Evolutionary conservation across 352 stramenopile species (phyloP), one percentile per base, ranked within the genome.

Genomic region (Pythium chondricola): DNA sequence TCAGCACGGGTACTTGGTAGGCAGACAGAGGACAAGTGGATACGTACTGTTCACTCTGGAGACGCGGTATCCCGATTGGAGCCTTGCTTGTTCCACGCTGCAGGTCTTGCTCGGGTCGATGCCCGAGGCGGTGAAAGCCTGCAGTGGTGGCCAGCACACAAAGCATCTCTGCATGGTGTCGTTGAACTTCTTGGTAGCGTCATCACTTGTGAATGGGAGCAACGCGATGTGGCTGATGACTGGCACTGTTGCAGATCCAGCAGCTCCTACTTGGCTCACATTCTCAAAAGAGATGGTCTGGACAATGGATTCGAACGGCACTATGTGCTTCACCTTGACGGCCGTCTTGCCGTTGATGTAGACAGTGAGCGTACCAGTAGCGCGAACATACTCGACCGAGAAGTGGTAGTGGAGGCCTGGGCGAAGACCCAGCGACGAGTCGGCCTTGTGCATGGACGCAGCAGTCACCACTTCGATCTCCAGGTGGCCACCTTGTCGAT

Each of bases 41-140:
- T 11, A 72, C 79, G 32, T 78, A 92, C 81, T 63, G 45, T 69
- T 54, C 0, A 89, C 52, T 39, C 48, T 55, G 5, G 69, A 46
- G 31, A 89, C 67, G 21, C 71, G 67, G 61, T 74, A 88, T 3
- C 63, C 65, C 8, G 65, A 75, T 43, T 86, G 62, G 3, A 58
- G 44, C 8, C 18, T 52, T 13, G 71, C 77, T 38, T 46, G 58
- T 39, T 52, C 41, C 10, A 73, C 51, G 5, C 14, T 27, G 25
- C 71, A 88, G 3, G 18, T 52, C 32, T 70, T 59, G 26, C 56
- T 67, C 4, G 27, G 33, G 20, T 42, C 35, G 16, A 53, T 31
- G 18, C 75, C 75, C 20, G 67, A 47, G 0, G 55, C 16, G 5
- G 63, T 63, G 56, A 69, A 83, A 14, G 69, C 65, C 39, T 52